Percentiles rank a stretch among this genome's conserved stretches.
Evolutionary conservation across 164 flowering plant species (phyloP).

Genomic region (Brasenia schreberi): DNA sequence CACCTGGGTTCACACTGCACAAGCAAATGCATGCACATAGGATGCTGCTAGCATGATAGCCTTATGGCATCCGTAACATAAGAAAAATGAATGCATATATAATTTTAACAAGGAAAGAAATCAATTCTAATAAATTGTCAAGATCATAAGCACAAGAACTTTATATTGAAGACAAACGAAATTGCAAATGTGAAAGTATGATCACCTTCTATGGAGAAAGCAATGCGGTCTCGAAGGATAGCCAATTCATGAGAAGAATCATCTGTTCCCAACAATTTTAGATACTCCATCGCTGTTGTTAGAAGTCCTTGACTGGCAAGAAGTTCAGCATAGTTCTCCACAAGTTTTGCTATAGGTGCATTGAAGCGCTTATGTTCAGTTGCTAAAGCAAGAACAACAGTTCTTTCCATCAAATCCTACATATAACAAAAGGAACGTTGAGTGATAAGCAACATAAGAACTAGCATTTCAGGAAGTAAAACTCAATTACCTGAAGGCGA

Average conservation of each 20-base stretch:
- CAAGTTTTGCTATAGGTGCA: constrained; percentile 67
- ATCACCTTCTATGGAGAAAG: constrained; percentile 54
- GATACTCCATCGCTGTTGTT: constrained; percentile 78
- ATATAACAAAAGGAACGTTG: neutral
- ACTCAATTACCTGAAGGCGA: constrained; percentile 61
- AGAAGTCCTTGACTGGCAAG: constrained; percentile 90
- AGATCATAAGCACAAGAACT: neutral
- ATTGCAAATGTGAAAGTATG: constrained; percentile 2
- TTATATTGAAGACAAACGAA: too few species aligned
- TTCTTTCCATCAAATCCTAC: constrained; percentile 97
- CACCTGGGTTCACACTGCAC: neutral
- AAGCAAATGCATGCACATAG: neutral
- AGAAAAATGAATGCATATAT: neutral
- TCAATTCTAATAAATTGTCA: neutral
- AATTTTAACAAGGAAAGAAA: neutral
- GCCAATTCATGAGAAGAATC: constrained; percentile 76
- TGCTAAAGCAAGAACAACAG: constrained; percentile 82
- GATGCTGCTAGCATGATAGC: neutral
- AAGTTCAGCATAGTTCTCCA: constrained; percentile 93
- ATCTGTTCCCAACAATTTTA: constrained; percentile 74
- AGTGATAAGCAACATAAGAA: neutral
- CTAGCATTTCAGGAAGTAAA: neutral
- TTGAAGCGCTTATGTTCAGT: constrained; percentile 80
- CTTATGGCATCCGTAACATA: neutral
- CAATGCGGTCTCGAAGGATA: constrained; percentile 69